Evolutionary conservation across 371 early-diverging fungal species (phyloP).

Genomic region (Mucor saturninus): DNA sequence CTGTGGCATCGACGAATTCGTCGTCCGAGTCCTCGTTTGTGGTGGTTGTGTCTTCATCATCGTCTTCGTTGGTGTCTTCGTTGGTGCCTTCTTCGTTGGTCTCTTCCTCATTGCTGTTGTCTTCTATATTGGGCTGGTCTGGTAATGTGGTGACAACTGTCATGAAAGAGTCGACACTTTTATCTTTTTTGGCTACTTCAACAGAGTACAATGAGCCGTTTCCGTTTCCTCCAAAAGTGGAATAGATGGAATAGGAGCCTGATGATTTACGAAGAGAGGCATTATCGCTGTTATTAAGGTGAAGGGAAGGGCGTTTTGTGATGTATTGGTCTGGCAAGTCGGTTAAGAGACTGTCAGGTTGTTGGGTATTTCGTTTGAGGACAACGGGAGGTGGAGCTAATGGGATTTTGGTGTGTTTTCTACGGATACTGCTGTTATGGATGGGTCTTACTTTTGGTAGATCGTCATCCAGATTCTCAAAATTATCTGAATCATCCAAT

Average conservation of each 20-base stretch:
- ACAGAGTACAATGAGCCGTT: constrained; percentile 19
- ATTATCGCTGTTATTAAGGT: not conserved
- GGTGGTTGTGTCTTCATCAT: constrained; percentile 16
- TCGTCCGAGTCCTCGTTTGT: constrained; percentile 11
- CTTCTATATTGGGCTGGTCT: too few relatives aligned
- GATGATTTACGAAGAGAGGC: constrained; percentile 21
- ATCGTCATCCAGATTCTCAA: constrained; percentile 16
- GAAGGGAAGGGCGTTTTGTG: not conserved
- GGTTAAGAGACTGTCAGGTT: constrained; percentile 12
- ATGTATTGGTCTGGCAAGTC: constrained; percentile 26
- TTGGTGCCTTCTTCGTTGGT: too few relatives aligned
- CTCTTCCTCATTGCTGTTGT: too few relatives aligned
- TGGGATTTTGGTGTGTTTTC: constrained; percentile 26
- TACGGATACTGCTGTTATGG: constrained; percentile 5
- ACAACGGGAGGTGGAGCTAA: constrained; percentile 28
- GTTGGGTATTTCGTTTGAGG: not conserved
- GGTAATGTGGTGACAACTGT: constrained; percentile 8
- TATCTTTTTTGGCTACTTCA: constrained; percentile 8
- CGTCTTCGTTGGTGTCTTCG: constrained; percentile 19
- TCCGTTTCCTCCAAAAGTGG: constrained; percentile 33
- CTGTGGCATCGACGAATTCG: constrained; percentile 29
- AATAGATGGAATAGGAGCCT: constrained; percentile 30
- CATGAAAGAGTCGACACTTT: constrained; percentile 24
- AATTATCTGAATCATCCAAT: not conserved
- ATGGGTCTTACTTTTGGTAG: constrained; percentile 28